These are phyloP conservation scores for Ogataea nitratoaversa DNA, from an alignment of 805 yeast species.

Conservation along the genomic window DNA sequence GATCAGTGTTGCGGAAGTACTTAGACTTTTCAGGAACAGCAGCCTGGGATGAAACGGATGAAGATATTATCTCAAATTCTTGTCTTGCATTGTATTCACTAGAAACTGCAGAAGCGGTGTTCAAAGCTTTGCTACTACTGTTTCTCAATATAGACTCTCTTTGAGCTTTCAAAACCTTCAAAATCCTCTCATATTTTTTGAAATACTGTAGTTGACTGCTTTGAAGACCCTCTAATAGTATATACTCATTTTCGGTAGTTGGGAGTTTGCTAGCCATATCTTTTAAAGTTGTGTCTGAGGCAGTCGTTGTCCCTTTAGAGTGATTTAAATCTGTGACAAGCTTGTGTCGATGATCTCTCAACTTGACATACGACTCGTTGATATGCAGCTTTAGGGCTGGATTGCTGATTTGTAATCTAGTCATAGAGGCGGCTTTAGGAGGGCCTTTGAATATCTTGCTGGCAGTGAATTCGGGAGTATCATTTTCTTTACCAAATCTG, in stretches of 20 bases:
- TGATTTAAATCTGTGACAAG: slow-evolving; percentile 39
- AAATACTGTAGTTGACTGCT: slow-evolving; percentile 27
- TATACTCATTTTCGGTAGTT: slow-evolving; percentile 42
- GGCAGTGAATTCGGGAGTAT: slow-evolving; percentile 17
- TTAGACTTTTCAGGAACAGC: slow-evolving; percentile 6
- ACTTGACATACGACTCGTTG: slow-evolving; percentile 26
- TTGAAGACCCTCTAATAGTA: slow-evolving; percentile 34
- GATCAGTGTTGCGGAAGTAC: slow-evolving; percentile 5
- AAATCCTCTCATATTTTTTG: slow-evolving; percentile 18
- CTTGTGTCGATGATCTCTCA: slow-evolving; percentile 39
- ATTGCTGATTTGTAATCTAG: slow-evolving; percentile 9
- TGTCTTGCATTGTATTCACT: not conserved
- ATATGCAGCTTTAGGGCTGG: slow-evolving; percentile 27
- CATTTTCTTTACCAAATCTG: slow-evolving; percentile 19
- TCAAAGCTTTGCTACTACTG: not conserved
- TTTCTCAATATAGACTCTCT: slow-evolving; percentile 5
- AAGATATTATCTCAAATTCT: slow-evolving; percentile 15
- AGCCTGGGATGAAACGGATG: slow-evolving; percentile 15
- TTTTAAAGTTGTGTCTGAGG: slow-evolving; percentile 38
- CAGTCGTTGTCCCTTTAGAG: slow-evolving; percentile 31
- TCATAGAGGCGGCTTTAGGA: slow-evolving; percentile 15
- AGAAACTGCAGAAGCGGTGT: not conserved
- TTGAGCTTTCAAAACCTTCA: slow-evolving; percentile 21
- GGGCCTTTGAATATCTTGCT: slow-evolving; percentile 12
- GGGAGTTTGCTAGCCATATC: slow-evolving; percentile 58